Evolutionary conservation across 78 protist genomes (phyloP), one percentile per base, ranked within the genome.

Genomic region (Speleostelium caveatum): DNA sequence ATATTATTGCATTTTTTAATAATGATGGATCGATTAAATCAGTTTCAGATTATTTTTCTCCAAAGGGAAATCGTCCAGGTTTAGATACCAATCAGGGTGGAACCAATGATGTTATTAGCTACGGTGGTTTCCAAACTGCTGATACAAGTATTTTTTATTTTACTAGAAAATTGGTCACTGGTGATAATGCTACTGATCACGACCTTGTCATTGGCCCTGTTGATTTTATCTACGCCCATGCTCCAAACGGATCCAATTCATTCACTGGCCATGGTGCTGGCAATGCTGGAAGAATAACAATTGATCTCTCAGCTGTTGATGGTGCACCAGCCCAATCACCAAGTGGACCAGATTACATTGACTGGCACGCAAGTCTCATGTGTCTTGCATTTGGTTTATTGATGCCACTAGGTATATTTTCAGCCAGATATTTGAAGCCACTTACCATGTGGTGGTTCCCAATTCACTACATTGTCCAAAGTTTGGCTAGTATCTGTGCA

Each of bases 401-500:
- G 21, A 83, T 83, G 91, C 91, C 91, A 69, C 69, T 83, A n/a
- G 67, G 79, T 69, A 69, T 83, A 4, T 83, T 83, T 51, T 35
- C 63, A 32, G 91, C 73, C 12, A 61, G 91, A 38, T 83, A 38
- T 61, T 53, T 83, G 35, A 67, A 69, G 39, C 45, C 51, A 10
- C 63, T 55, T 28, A 36, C 16, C 19, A n/a, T n/a, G n/a, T 83
- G 91, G 91, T 83, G 91, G 91, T 83, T 73, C 78, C 91, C 91
- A 67, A 7, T 83, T 12, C 91, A 83, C 39, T 68, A 68, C 63
- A 32, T 83, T 58, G 36, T 41, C 56, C 75, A 71, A 58, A 41
- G 67, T 39, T 19, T 33, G 4, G 91, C 75, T 2, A 41, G 24
- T 5, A 19, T 69, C 14, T 83, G 63, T n/a, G 66, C 91, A 16